A percentile compares a stretch with the other conserved stretches of the same genome.
These are phyloP conservation scores for Fusarium sp. DNA, from an alignment of 2,329 filamentous ascomycete genomes.

Conservation along the genomic window DNA sequence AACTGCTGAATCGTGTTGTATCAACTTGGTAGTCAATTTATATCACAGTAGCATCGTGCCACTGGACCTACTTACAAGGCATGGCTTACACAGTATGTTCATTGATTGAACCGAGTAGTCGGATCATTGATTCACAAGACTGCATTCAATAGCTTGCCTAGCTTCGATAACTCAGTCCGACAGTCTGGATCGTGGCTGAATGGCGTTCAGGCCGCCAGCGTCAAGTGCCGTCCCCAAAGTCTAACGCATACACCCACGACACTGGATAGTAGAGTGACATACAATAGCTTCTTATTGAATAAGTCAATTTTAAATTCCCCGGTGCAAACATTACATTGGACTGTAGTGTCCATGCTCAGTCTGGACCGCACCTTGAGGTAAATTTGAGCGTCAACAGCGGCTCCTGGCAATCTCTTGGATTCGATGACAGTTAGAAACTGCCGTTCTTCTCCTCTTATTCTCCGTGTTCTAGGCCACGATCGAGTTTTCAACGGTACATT, in stretches of 20 bases:
- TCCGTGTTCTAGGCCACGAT: constrained; percentile 38
- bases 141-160: constrained; percentile 11
- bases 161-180: constrained; percentile 26
- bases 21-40: neutral
- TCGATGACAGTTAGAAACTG: neutral
- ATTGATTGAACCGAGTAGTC: constrained; percentile 6
- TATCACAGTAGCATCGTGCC: neutral
- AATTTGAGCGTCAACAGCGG: constrained; percentile 9
- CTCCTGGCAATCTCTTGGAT: neutral
- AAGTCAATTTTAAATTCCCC: constrained; percentile 13
- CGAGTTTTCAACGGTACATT: constrained; percentile 21
- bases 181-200: constrained; percentile 31
- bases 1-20: neutral
- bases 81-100: constrained; percentile 3
- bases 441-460: constrained; percentile 9
- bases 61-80: neutral
- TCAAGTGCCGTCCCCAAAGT: constrained; percentile 24
- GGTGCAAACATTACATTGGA: neutral
- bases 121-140: constrained; percentile 16
- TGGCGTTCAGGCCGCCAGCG: constrained; percentile 19
- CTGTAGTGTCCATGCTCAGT: constrained; percentile 5
- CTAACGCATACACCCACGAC: constrained; percentile 7
- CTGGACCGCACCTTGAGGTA: constrained; percentile 2
- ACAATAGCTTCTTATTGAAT: neutral
- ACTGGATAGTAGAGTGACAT: constrained; percentile 19